Percentiles rank a stretch among this genome's conserved stretches.
phyloP scores from a whole-genome alignment of 176 grass and related monocot genomes.

The Eleusine indica region DNA sequence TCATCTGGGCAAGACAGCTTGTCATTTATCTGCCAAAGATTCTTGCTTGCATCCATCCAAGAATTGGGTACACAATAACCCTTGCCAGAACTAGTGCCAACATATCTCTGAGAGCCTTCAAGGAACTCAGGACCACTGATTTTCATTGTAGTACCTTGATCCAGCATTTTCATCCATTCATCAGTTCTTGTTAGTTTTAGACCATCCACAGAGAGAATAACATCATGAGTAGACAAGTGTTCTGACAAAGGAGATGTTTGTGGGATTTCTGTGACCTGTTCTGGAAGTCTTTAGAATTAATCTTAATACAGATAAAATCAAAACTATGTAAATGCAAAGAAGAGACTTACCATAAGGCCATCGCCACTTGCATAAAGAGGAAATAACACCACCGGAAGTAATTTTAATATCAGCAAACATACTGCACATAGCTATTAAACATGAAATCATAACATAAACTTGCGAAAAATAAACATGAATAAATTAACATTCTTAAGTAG shows the following conservation, averaged over 20 bases:
- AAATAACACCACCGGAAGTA: conserved; percentile 68
- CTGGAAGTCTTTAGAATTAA: conserved; percentile 37
- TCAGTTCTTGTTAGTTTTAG: conserved; percentile 64
- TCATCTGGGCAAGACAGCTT: conserved; percentile 64
- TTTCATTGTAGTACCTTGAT: conserved; percentile 47
- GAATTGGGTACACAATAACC: conserved; percentile 82
- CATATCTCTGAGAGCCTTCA: conserved; percentile 43
- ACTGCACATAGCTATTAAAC: conserved; percentile 78
- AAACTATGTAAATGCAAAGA: conserved; percentile 35
- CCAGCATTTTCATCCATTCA: conserved; percentile 65
- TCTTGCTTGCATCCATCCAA: conserved; percentile 76
- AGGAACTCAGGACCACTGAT: conserved; percentile 25
- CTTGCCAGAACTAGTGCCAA: conserved; percentile 48
- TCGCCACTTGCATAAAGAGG: conserved; percentile 70
- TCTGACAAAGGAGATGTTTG: conserved; percentile 66
- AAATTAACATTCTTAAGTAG: background rate
- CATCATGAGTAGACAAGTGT: conserved; percentile 70
- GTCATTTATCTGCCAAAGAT: conserved; percentile 55
- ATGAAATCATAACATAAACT: conserved; percentile 45
- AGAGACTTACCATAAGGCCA: conserved; percentile 77
- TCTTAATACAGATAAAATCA: conserved; percentile 13
- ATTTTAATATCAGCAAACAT: conserved; percentile 59
- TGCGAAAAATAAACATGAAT: conserved; percentile 29
- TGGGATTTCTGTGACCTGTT: conserved; percentile 70
- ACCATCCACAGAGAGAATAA: conserved; percentile 83